Evolutionary conservation across 164 flowering plant genomes (phyloP).

Genomic region (Magnolia changhungtana): DNA sequence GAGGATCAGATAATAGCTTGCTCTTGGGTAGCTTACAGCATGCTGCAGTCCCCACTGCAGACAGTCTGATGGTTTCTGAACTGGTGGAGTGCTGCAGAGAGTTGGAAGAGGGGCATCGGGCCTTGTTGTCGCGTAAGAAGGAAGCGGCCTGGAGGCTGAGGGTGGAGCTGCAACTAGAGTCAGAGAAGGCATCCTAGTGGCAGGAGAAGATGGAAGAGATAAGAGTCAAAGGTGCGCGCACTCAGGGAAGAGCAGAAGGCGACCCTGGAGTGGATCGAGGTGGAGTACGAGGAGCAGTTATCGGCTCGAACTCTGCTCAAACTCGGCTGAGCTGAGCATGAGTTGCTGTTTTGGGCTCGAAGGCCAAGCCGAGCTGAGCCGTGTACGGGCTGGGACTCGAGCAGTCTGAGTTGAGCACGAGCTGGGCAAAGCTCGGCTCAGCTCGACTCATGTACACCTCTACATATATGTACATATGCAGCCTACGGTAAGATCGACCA

Average conservation of each 20-base stretch:
- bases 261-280: constrained; percentile 62
- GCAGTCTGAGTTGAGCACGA: too few species aligned
- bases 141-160: constrained; percentile 91
- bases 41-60: constrained; percentile 28
- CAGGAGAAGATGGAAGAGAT: constrained; percentile 86
- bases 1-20: constrained; percentile 24
- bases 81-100: constrained; percentile 76
- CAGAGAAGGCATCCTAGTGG: constrained; percentile 68
- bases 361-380: too few species aligned
- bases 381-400: too few species aligned
- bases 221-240: constrained; percentile 63
- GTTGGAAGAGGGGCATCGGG: constrained; percentile 78
- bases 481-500: too few species aligned
- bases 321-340: too few species aligned
- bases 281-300: constrained; percentile 76
- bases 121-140: constrained; percentile 79
- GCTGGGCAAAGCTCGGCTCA: too few species aligned
- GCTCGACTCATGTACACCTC: too few species aligned
- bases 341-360: too few species aligned
- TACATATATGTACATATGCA: too few species aligned
- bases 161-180: constrained; percentile 83
- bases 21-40: constrained; percentile 32
- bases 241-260: constrained; percentile 70
- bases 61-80: constrained; percentile 40
- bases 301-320: too few species aligned